Evolutionary conservation across 768 basidiomycete species (phyloP).

Genomic region (Xerocomellus dryophilus): DNA sequence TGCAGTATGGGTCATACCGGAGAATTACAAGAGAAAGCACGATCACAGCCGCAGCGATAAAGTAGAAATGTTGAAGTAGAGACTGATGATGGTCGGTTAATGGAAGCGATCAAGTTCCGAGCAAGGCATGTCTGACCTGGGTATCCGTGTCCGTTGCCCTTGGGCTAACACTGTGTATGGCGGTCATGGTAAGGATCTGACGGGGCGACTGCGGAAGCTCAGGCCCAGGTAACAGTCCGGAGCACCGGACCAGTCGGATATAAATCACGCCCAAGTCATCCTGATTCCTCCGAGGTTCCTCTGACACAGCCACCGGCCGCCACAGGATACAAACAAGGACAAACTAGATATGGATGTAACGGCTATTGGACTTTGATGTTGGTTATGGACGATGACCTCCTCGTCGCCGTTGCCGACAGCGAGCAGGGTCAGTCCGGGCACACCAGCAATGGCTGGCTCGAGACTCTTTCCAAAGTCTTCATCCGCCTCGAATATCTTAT

Average conservation of each 20-base stretch:
- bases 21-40: slow-evolving; percentile 15
- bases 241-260: background rate
- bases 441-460: slow-evolving; percentile 28
- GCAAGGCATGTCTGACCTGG: slow-evolving; percentile 12
- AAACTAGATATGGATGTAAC: slow-evolving; percentile 10
- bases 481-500: slow-evolving; percentile 35
- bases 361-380: slow-evolving; percentile 6
- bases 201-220: background rate
- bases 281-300: too few species aligned
- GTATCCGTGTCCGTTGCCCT: background rate
- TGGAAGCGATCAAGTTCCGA: background rate
- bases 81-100: slow-evolving; percentile 12
- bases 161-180: background rate
- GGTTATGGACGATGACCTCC: slow-evolving; percentile 34
- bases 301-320: slow-evolving; percentile 14
- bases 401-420: slow-evolving; percentile 31
- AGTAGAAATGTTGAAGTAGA: slow-evolving; percentile 22
- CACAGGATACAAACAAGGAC: slow-evolving; percentile 22
- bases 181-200: slow-evolving; percentile 4
- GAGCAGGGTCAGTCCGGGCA: slow-evolving; percentile 30
- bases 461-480: slow-evolving; percentile 32
- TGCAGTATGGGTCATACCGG: slow-evolving; percentile 13
- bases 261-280: background rate
- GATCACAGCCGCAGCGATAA: slow-evolving; percentile 16
- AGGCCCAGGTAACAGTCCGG: background rate